phyloP scores from a whole-genome alignment of 139 green algal genomes.

The Diplosphaera chodatii region DNA sequence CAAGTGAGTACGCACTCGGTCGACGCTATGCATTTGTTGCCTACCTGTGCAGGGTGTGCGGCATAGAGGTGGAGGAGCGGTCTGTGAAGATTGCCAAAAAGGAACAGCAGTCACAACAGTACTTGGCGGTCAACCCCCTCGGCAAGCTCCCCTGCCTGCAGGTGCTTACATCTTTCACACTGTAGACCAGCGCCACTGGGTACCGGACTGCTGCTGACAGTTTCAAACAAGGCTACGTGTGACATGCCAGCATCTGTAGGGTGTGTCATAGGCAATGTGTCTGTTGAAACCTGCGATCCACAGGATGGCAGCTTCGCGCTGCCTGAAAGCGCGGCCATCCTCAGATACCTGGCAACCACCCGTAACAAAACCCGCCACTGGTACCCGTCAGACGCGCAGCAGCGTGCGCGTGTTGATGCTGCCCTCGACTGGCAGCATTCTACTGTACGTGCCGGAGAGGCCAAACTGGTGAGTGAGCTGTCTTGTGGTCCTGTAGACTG shows the following conservation, averaged over 20 bases:
- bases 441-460: not conserved
- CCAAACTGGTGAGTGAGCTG: not conserved
- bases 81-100: not conserved
- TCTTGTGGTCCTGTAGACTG: too few relatives aligned
- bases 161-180: too few relatives aligned
- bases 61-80: not conserved
- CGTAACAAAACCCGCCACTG: not conserved
- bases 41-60: not conserved
- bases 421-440: slow-evolving; percentile 1
- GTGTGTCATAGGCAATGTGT: too few relatives aligned
- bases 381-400: not conserved
- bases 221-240: too few relatives aligned
- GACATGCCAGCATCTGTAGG: too few relatives aligned
- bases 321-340: not conserved
- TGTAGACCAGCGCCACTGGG: too few relatives aligned
- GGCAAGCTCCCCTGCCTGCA: not conserved
- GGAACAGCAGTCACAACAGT: not conserved
- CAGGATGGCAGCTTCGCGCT: not conserved
- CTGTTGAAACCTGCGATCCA: not conserved
- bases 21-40: too few relatives aligned
- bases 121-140: slow-evolving; percentile 1
- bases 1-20: too few relatives aligned
- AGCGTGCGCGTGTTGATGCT: not conserved
- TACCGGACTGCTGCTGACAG: too few relatives aligned
- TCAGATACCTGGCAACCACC: not conserved